These are phyloP conservation scores for Dalbergia cochinchinensis DNA, from an alignment of 306 rosid species.

Conservation along the genomic window DNA sequence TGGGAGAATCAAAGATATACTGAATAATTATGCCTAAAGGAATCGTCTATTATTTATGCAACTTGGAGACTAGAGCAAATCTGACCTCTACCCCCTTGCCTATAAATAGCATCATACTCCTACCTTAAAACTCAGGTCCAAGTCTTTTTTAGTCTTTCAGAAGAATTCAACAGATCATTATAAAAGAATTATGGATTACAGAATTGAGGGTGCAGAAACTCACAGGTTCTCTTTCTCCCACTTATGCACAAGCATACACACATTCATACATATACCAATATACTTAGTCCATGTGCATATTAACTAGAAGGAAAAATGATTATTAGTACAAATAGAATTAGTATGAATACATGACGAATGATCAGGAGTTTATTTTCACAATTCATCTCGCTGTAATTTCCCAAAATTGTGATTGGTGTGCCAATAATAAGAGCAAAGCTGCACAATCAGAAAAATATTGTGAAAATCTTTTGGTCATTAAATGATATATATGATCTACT, in stretches of 20 bases:
- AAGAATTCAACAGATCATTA: neutral
- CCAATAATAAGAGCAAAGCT: too few species aligned
- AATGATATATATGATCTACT: too few species aligned
- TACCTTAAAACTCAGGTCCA: conserved; percentile 43
- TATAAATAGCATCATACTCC: conserved; percentile 62
- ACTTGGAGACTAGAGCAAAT: conserved; percentile 41
- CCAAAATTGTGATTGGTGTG: too few species aligned
- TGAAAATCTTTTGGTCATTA: too few species aligned
- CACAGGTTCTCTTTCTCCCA: conserved; percentile 61
- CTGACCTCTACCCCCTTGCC: conserved; percentile 7
- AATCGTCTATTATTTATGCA: conserved; percentile 48
- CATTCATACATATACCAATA: neutral
- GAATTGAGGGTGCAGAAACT: conserved; percentile 65
- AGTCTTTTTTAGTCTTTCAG: conserved; percentile 21
- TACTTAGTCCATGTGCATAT: neutral
- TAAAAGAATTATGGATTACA: conserved; percentile 57
- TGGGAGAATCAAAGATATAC: conserved; percentile 6
- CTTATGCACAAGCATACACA: conserved; percentile 18
- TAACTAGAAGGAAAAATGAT: too few species aligned
- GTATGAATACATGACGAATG: too few species aligned
- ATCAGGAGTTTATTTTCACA: too few species aligned
- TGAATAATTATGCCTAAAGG: conserved; percentile 32
- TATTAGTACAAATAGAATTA: too few species aligned
- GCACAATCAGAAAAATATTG: too few species aligned
- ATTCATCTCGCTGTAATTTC: too few species aligned